A percentile compares a stretch with the other conserved stretches of the same genome.
Conservation (phyloP, 306 rosid species). For the Cicer bijugum region DNA sequence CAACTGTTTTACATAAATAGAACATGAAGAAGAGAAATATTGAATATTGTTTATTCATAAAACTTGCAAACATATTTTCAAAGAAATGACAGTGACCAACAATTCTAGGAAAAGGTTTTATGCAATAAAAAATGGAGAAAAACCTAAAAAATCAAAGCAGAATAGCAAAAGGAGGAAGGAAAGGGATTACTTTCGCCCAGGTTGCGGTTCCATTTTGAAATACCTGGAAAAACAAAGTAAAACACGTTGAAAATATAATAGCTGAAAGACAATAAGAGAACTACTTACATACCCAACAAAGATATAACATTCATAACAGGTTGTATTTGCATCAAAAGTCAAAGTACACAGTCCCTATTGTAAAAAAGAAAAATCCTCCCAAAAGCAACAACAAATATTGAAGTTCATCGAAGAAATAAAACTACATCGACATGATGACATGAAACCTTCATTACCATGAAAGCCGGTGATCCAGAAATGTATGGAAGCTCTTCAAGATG, state of each 20-base stretch:
- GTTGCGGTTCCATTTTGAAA: conserved; percentile 82
- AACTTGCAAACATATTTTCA: conserved; percentile 12
- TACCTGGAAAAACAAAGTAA: conserved; percentile 64
- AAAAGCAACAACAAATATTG: conserved; percentile 33
- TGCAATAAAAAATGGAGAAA: conserved; percentile 28
- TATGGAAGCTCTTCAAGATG: conserved; percentile 13
- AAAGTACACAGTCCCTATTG: conserved; percentile 9
- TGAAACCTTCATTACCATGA: conserved; percentile 10
- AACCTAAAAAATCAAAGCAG: conserved; percentile 13
- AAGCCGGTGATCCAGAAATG: conserved; percentile 18
- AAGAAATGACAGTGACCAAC: conserved; percentile 28
- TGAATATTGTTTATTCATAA: conserved; percentile 32
- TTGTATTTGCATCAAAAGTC: conserved; percentile 29
- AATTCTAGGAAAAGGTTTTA: conserved; percentile 11
- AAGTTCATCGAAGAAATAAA: conserved; percentile 29
- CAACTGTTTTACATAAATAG: conserved; percentile 13
- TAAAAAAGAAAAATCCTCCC: background rate
- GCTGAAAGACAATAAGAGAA: conserved; percentile 13
- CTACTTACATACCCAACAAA: conserved; percentile 23
- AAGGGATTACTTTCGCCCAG: conserved; percentile 86
- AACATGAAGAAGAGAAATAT: conserved; percentile 1
- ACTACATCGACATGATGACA: background rate
- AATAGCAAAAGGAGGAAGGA: conserved; percentile 15
- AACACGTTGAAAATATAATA: conserved; percentile 42
- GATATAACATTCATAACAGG: conserved; percentile 13